Conservation (phyloP, 805 yeast species). For the Candida incommunis region DNA sequence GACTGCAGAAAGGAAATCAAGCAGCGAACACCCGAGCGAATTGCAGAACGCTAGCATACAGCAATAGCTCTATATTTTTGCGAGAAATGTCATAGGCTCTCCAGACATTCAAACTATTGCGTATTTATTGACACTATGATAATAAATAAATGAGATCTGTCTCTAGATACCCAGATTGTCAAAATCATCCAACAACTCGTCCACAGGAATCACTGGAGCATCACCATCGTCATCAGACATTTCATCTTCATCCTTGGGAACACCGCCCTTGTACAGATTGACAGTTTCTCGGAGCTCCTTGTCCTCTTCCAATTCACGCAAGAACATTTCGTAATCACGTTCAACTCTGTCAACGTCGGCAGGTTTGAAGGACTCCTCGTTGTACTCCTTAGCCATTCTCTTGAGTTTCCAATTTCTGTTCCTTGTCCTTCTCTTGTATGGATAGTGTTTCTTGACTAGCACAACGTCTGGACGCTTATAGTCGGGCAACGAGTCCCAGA, state of each 20-base stretch:
- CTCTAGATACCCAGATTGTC: slow-evolving; percentile 61
- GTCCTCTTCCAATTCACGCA: slow-evolving; percentile 96
- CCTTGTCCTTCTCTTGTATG: slow-evolving; percentile 61
- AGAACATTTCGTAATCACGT: slow-evolving; percentile 86
- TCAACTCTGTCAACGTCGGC: slow-evolving; percentile 88
- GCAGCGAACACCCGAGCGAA: no score
- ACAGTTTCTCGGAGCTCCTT: slow-evolving; percentile 82
- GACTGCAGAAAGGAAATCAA: background rate
- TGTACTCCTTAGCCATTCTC: slow-evolving; percentile 96
- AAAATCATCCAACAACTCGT: slow-evolving; percentile 86
- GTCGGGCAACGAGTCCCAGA: slow-evolving; percentile 53
- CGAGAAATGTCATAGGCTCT: background rate
- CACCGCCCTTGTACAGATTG: slow-evolving; percentile 56
- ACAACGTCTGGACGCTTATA: slow-evolving; percentile 15
- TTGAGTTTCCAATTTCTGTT: slow-evolving; percentile 81
- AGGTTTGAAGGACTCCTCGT: slow-evolving; percentile 28
- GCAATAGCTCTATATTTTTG: slow-evolving; percentile 55
- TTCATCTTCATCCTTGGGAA: slow-evolving; percentile 19
- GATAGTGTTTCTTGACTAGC: slow-evolving; percentile 57
- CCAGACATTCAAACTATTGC: background rate
- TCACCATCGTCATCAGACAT: slow-evolving; percentile 52
- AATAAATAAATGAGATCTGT: background rate
- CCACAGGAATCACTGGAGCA: slow-evolving; percentile 79
- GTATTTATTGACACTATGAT: background rate
- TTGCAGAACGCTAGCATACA: no score